Conservation (phyloP, 345 rosid genomes). For the Populus ilicifolia region DNA sequence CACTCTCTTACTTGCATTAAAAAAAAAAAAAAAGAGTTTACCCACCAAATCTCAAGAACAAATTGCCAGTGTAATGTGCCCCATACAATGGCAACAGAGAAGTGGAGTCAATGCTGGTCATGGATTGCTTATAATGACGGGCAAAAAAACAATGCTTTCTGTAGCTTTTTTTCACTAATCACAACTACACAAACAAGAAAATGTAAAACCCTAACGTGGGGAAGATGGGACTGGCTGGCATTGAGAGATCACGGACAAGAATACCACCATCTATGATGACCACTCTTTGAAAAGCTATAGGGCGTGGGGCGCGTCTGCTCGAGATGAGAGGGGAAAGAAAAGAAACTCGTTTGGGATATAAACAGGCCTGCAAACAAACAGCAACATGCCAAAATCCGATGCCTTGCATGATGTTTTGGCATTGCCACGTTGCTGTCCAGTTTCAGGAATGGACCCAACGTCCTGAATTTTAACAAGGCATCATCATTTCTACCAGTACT, state of each 20-base stretch:
- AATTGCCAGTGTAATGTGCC: not conserved
- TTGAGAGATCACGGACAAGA: not conserved
- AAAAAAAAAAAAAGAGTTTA: not conserved
- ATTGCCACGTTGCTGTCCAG: slow-evolving; percentile 2
- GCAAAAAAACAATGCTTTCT: not conserved
- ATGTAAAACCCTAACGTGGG: not conserved
- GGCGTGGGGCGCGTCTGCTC: not conserved
- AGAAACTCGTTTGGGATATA: not conserved
- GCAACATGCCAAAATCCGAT: slow-evolving; percentile 10
- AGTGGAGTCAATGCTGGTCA: not conserved
- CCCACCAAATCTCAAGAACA: not conserved
- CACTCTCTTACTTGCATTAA: not conserved
- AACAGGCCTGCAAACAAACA: slow-evolving; percentile 9
- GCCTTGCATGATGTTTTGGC: slow-evolving; percentile 3
- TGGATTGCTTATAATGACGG: not conserved
- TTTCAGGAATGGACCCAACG: slow-evolving; percentile 7
- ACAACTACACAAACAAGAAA: not conserved
- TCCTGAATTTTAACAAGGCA: not conserved
- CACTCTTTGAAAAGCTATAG: slow-evolving; percentile 3
- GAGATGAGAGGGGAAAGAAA: not conserved
- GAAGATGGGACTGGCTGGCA: not conserved
- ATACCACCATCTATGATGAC: not conserved
- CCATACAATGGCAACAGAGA: not conserved
- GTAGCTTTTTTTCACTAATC: not conserved
- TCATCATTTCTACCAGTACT: not conserved